Conservation (phyloP, 441 rosid genomes). For the Erodium chrysanthum region DNA sequence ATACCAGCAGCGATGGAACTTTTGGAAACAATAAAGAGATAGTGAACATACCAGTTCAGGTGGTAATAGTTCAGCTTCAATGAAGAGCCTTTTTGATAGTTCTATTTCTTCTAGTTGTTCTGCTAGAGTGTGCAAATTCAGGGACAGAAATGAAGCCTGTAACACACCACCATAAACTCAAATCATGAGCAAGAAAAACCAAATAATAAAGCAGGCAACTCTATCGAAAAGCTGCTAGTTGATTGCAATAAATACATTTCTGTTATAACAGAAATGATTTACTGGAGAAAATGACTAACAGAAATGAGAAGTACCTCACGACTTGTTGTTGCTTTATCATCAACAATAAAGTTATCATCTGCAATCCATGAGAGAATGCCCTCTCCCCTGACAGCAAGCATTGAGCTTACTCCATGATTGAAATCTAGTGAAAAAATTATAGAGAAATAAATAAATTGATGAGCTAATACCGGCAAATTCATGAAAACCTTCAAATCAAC, state of each 20-base stretch:
- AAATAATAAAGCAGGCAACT: not conserved
- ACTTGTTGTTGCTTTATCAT: conserved; percentile 35
- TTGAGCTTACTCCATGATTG: conserved; percentile 33
- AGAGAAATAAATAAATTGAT: not conserved
- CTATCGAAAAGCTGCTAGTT: not conserved
- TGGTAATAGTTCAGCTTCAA: conserved; percentile 59
- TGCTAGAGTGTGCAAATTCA: conserved; percentile 17
- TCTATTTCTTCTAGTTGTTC: conserved; percentile 49
- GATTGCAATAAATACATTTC: not conserved
- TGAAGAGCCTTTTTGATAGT: conserved; percentile 52
- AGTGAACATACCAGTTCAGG: conserved; percentile 41
- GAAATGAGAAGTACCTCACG: conserved; percentile 41
- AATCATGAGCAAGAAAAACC: conserved; percentile 2
- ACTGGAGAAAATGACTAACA: not conserved
- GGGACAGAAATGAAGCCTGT: conserved; percentile 54
- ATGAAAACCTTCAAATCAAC: conserved; percentile 6
- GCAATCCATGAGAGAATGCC: conserved; percentile 52
- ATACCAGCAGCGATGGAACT: no score
- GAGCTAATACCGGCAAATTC: not conserved
- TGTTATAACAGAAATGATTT: no score
- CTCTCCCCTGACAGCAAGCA: conserved; percentile 70
- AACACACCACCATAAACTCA: not conserved
- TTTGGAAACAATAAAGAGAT: not conserved
- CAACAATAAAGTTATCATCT: conserved; percentile 57
- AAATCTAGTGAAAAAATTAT: conserved; percentile 13